Evolutionary conservation across 2,329 filamentous ascomycete species (phyloP), one percentile per base, ranked within the genome.

Genomic region (Penicillium verrucosum): DNA sequence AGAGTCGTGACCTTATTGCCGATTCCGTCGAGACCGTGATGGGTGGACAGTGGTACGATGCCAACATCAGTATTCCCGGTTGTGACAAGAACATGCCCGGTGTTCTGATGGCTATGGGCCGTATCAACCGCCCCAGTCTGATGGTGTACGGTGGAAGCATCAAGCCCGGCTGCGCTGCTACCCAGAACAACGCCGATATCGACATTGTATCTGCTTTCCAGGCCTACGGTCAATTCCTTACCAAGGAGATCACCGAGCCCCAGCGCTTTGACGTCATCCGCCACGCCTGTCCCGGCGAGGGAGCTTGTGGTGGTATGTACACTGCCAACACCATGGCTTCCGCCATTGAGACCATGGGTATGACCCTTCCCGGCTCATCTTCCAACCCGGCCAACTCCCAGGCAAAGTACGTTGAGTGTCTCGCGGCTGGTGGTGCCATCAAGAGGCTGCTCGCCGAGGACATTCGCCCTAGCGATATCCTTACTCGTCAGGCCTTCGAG

Each of bases 81-180:
- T 99, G 94, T 77, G 94, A 99, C 83, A 99, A 99, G 86, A 99
- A 99, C 80, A 97, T 99, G 94, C 92, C 92, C 1, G 90, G 90
- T 75, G 90, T 94, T 12, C 79, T 92, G 68, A 94, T 94, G 70
- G 94, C 92, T 55, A 97, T 97, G 90, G 93, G 92, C 37, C 85
- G 94, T 66, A 86, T 97, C 64, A 97, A 99, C 80, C 82, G 94
- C 45, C 94, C 94, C 30, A 92, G 90, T 67, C 82, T 99, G 72
- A 99, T 99, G 94, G 90, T 99, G 30, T 99, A 99, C 71, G 94
- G 94, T 65, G 94, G 94, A 47, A 92, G 90, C 41, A 99, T 97
- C 73, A 87, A 89, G 73, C 90, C 94, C 37, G 94, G 94, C 45
- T 97, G 92, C 78, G 90, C 89, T 54, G 82, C 80, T 68, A 83